Conservation (phyloP, 192 early-diverging fungal genomes). For the Linnemannia elongata region DNA sequence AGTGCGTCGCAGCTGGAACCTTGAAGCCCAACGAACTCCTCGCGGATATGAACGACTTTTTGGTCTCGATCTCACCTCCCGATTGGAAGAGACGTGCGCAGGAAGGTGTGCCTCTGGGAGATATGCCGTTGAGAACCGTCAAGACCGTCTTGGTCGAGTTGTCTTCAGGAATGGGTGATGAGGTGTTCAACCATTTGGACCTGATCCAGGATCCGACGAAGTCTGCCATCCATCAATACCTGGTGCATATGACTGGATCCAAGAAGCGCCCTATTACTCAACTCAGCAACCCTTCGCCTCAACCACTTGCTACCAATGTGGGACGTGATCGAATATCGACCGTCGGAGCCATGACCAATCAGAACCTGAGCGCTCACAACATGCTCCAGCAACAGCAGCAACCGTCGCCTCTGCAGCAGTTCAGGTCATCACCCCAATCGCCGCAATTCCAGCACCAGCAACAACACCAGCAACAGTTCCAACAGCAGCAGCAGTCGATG, state of each 20-base stretch:
- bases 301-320: conserved; percentile 20
- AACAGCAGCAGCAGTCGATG: conserved; percentile 19
- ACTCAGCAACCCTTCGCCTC: conserved; percentile 22
- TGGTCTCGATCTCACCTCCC: conserved; percentile 81
- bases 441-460: conserved; percentile 34
- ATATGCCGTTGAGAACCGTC: conserved; percentile 95
- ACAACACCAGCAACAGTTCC: conserved; percentile 29
- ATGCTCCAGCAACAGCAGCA: conserved; percentile 42
- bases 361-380: conserved; percentile 27
- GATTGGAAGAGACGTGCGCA: conserved; percentile 89
- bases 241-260: conserved; percentile 68
- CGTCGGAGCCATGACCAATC: conserved; percentile 36
- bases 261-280: conserved; percentile 53
- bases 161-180: conserved; percentile 73
- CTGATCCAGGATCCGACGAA: conserved; percentile 73
- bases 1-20: conserved; percentile 72
- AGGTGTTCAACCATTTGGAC: conserved; percentile 68
- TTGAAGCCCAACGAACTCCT: conserved; percentile 79
- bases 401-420: not conserved
- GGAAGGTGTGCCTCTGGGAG: conserved; percentile 83
- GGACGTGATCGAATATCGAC: conserved; percentile 29
- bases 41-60: conserved; percentile 84
- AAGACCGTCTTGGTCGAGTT: conserved; percentile 92
- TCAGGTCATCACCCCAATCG: conserved; percentile 24
- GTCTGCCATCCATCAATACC: conserved; percentile 78